Conservation (phyloP, 495 filamentous ascomycete species). For the Trichoderma gamsii region DNA sequence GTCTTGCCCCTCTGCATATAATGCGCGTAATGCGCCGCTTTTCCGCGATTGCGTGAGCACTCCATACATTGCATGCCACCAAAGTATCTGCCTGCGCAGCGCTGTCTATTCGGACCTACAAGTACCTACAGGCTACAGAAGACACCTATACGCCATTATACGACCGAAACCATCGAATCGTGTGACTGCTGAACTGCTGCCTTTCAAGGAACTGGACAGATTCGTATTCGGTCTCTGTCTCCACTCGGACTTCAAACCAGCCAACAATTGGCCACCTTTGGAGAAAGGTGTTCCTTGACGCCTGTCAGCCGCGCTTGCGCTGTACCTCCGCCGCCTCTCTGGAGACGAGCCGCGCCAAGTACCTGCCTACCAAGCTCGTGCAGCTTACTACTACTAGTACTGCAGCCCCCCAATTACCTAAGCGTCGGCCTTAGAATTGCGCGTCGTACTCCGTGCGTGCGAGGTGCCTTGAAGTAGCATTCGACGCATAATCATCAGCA, state of each 20-base stretch:
- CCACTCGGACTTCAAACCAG: not conserved
- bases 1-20: not conserved
- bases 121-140: not conserved
- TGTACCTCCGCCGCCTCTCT: not conserved
- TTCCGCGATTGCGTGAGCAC: slow-evolving; percentile 7
- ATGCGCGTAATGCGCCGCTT: slow-evolving; percentile 11
- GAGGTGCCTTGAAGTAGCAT: not conserved
- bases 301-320: not conserved
- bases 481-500: slow-evolving; percentile 4
- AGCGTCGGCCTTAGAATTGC: slow-evolving; percentile 6
- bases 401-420: not conserved
- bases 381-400: too few species aligned
- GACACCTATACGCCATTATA: not conserved
- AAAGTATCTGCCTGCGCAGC: too few species aligned
- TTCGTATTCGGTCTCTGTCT: not conserved
- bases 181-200: too few species aligned
- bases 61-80: not conserved
- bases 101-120: not conserved
- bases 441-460: not conserved
- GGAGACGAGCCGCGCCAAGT: not conserved
- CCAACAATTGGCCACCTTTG: too few species aligned
- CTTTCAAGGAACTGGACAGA: not conserved
- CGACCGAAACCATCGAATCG: too few species aligned
- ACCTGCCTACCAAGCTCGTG: not conserved
- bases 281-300: not conserved